Conservation (phyloP, 2,329 filamentous ascomycete genomes). For the Dothistroma septosporum region DNA sequence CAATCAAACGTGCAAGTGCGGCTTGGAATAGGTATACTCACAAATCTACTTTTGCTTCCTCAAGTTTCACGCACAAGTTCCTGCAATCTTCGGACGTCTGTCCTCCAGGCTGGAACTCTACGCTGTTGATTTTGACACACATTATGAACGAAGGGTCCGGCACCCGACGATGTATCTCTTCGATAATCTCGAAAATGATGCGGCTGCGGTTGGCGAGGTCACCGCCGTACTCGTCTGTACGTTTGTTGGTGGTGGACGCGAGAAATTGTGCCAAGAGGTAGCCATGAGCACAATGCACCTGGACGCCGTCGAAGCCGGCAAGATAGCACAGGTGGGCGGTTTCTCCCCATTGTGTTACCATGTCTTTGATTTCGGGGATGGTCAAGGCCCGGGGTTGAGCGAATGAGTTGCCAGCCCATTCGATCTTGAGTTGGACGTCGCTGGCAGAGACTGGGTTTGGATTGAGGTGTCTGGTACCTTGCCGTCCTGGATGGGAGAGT, state of each 20-base stretch:
- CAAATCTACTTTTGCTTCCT: constrained; percentile 25
- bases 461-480: constrained; percentile 28
- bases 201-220: constrained; percentile 39
- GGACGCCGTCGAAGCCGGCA: constrained; percentile 32
- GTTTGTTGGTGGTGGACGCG: constrained; percentile 38
- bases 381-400: constrained; percentile 28
- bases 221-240: constrained; percentile 43
- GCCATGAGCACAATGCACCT: constrained; percentile 38
- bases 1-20: too few species aligned
- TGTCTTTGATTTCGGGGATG: constrained; percentile 29
- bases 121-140: constrained; percentile 31
- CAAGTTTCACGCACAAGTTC: constrained; percentile 26
- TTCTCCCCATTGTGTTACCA: constrained; percentile 28
- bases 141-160: constrained; percentile 28
- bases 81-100: constrained; percentile 27
- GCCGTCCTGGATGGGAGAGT: constrained; percentile 31
- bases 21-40: too few species aligned
- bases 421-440: constrained; percentile 31
- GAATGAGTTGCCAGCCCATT: constrained; percentile 30
- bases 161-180: constrained; percentile 28
- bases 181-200: constrained; percentile 41
- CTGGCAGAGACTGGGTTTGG: constrained; percentile 31
- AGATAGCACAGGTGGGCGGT: constrained; percentile 26
- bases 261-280: constrained; percentile 44
- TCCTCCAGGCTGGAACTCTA: constrained; percentile 31